Evolutionary conservation across 257 asterid species (phyloP).

Genomic region (Ilex asprella): DNA sequence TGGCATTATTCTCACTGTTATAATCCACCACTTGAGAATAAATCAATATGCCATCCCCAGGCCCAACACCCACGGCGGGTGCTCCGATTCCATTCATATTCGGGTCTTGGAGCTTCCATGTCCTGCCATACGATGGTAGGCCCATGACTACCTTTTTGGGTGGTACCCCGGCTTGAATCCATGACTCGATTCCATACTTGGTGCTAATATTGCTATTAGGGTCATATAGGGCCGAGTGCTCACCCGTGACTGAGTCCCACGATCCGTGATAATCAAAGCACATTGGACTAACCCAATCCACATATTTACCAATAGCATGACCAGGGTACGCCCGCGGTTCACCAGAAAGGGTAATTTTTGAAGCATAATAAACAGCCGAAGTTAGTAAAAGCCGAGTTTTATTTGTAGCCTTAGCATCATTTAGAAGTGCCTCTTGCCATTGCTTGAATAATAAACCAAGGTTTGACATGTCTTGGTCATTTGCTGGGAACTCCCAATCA

Average conservation of each 20-base stretch:
- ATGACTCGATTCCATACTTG: neutral
- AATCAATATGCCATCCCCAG: neutral
- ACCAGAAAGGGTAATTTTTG: neutral
- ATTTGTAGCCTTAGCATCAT: neutral
- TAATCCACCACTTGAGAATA: neutral
- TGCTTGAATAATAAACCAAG: neutral
- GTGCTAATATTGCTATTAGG: neutral
- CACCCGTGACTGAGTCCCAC: conserved; percentile 1
- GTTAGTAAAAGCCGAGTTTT: neutral
- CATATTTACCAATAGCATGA: neutral
- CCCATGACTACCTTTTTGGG: neutral
- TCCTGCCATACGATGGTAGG: neutral
- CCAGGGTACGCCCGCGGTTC: neutral
- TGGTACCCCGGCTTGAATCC: neutral
- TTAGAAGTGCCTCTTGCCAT: neutral
- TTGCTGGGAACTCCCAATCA: conserved; percentile 1
- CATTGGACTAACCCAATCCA: conserved; percentile 2
- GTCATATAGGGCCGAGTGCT: neutral
- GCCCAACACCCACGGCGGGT: neutral
- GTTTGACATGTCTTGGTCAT: conserved; percentile 2
- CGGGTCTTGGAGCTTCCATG: conserved; percentile 4
- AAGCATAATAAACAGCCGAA: conserved; percentile 1
- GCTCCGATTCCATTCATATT: neutral
- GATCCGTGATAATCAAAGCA: neutral
- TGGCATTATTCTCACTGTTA: neutral